Conservation (phyloP, 345 rosid genomes). For the Angophora floribunda region DNA sequence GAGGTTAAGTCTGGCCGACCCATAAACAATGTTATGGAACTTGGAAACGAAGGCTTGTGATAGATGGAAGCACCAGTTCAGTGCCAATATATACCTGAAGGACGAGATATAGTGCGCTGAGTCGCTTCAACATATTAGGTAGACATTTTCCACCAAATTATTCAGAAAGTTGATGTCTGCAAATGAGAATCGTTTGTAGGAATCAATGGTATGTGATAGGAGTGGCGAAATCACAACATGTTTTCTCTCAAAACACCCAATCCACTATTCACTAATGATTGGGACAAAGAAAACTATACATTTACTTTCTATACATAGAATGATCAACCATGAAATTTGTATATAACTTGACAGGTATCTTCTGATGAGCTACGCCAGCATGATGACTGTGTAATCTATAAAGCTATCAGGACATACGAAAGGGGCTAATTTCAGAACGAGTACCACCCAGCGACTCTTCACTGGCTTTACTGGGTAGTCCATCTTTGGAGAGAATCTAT, state of each 20-base stretch:
- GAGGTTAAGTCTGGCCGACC: not conserved
- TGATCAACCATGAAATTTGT: not conserved
- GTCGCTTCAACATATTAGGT: not conserved
- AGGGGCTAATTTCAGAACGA: not conserved
- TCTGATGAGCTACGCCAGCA: not conserved
- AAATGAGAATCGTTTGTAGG: not conserved
- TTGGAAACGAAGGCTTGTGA: not conserved
- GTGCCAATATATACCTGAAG: not conserved
- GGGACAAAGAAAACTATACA: not conserved
- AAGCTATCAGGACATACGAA: not conserved
- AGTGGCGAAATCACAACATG: not conserved
- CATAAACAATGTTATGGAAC: not conserved
- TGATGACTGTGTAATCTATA: not conserved
- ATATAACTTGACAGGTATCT: not conserved
- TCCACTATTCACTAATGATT: not conserved
- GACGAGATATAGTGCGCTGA: not conserved
- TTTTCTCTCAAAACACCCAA: not conserved
- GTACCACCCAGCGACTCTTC: not conserved
- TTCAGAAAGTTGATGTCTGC: not conserved
- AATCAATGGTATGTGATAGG: not conserved
- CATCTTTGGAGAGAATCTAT: not conserved
- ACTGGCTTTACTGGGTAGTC: not conserved
- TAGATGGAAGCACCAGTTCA: not conserved
- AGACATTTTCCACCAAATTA: not conserved
- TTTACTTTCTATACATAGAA: not conserved